Percentiles rank a stretch among this genome's conserved stretches.
Evolutionary conservation across 306 rosid species (phyloP).

Genomic region (Acacia melanoxylon): DNA sequence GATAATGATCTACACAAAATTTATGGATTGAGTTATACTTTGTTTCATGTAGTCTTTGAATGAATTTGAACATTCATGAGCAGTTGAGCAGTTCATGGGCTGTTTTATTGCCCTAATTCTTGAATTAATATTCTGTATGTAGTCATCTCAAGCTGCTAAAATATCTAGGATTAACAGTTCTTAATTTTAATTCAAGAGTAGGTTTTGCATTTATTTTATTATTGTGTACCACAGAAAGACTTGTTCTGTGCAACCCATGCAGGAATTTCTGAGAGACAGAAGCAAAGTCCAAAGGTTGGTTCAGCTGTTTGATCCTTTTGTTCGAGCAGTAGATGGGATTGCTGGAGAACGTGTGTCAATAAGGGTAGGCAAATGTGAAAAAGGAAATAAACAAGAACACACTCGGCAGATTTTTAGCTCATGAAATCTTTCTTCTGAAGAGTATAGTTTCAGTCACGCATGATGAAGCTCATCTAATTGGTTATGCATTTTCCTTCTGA

Average conservation of each 20-base stretch:
- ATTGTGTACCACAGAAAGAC: conserved; percentile 11
- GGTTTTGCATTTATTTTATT: neutral
- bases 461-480: neutral
- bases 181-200: neutral
- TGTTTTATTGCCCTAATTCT: neutral
- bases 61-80: neutral
- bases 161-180: neutral
- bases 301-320: conserved; percentile 79
- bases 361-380: conserved; percentile 59
- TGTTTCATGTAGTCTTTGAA: neutral
- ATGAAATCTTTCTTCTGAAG: neutral
- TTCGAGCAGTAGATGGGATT: conserved; percentile 70
- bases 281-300: conserved; percentile 71
- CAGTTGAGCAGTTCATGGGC: neutral
- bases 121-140: neutral
- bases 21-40: neutral
- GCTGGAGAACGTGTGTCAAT: conserved; percentile 95
- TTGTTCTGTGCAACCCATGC: conserved; percentile 25
- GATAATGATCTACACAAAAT: neutral
- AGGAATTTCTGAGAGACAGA: conserved; percentile 85
- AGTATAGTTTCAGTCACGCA: conserved; percentile 2
- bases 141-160: neutral
- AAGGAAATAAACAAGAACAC: neutral
- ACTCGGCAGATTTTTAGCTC: conserved; percentile 2
- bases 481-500: neutral